phyloP scores from a whole-genome alignment of 2,329 filamentous ascomycete genomes.

The Fusarium bulbicola region DNA sequence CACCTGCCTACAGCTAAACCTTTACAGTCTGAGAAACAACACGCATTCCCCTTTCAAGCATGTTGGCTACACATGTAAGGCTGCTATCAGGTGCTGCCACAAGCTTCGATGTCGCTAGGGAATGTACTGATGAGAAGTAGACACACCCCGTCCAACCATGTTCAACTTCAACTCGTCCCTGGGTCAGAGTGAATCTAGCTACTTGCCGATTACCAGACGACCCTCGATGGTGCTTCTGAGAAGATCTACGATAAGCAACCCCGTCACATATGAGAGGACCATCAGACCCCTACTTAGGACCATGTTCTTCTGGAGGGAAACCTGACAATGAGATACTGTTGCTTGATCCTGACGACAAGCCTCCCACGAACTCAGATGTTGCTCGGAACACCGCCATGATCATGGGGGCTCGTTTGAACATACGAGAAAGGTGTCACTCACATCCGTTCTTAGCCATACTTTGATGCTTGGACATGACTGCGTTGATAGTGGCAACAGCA shows the following conservation, averaged over 20 bases:
- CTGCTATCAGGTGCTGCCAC: neutral
- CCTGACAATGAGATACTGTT: neutral
- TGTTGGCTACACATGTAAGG: neutral
- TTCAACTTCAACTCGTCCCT: neutral
- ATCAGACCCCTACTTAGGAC: too few species aligned
- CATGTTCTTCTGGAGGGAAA: too few species aligned
- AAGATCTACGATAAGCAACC: too few species aligned
- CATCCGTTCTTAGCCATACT: too few species aligned
- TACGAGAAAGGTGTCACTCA: too few species aligned
- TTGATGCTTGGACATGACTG: too few species aligned
- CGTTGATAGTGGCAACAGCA: too few species aligned
- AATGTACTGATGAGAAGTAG: too few species aligned
- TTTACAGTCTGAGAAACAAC: neutral
- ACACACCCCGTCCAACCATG: neutral
- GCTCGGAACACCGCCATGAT: neutral
- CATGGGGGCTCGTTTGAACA: fast-evolving
- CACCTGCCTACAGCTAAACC: too few species aligned
- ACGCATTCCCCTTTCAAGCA: neutral
- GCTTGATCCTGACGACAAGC: neutral
- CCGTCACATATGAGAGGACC: too few species aligned
- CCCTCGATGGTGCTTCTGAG: neutral
- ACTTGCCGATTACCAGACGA: neutral
- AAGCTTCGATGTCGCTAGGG: neutral
- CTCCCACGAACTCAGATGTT: neutral
- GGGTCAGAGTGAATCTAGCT: neutral